Evolutionary conservation across 345 rosid species (phyloP).

Genomic region (Pseudoturritis turrita): DNA sequence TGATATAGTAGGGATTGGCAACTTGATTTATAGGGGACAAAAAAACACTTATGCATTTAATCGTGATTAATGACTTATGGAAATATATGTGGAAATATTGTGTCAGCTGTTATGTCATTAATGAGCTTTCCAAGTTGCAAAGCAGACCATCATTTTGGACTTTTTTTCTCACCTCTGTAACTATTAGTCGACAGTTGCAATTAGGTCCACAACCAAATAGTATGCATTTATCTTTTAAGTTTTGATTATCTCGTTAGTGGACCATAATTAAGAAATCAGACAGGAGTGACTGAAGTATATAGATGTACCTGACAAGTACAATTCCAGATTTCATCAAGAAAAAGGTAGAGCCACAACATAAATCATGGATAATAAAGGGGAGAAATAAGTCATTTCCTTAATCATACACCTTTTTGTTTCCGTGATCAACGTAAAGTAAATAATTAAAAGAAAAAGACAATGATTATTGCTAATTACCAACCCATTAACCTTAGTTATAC

Average conservation of each 20-base stretch:
- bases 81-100: neutral
- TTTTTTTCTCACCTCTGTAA: neutral
- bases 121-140: constrained; percentile 22
- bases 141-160: constrained; percentile 31
- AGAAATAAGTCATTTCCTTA: neutral
- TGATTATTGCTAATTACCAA: constrained; percentile 13
- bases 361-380: neutral
- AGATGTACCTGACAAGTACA: constrained; percentile 20
- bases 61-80: neutral
- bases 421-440: constrained; percentile 23
- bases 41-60: neutral
- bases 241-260: constrained; percentile 2
- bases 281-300: neutral
- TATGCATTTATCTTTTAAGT: neutral
- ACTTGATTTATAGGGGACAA: neutral
- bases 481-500: constrained; percentile 2
- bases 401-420: neutral
- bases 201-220: constrained; percentile 15
- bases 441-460: constrained; percentile 8
- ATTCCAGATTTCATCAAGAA: neutral
- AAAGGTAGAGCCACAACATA: neutral
- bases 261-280: neutral
- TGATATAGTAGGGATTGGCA: neutral
- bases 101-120: constrained; percentile 18
- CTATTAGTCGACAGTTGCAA: constrained; percentile 4